Evolutionary conservation across 805 yeast species (phyloP).

Genomic region (Saccharomyces jurei): DNA sequence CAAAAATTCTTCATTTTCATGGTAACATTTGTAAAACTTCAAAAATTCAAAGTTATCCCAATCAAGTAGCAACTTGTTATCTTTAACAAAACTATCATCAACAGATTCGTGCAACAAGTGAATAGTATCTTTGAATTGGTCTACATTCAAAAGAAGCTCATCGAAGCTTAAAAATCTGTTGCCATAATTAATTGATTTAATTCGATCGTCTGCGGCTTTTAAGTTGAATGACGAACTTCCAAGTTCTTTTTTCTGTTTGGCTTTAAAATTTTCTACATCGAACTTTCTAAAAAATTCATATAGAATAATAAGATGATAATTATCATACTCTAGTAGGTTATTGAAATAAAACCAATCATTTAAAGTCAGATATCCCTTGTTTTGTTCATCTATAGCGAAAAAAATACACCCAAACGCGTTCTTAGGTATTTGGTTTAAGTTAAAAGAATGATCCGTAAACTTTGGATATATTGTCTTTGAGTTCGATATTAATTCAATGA

Average conservation of each 20-base stretch:
- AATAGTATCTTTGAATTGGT: slow-evolving; percentile 30
- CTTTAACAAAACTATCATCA: slow-evolving; percentile 21
- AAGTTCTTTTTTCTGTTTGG: slow-evolving; percentile 1
- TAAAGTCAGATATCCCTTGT: slow-evolving; percentile 58
- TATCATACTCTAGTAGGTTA: slow-evolving; percentile 40
- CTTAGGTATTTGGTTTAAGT: slow-evolving; percentile 45
- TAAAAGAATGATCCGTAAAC: slow-evolving; percentile 33
- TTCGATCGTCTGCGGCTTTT: slow-evolving; percentile 13
- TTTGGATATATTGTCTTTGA: slow-evolving; percentile 24
- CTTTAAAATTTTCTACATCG: slow-evolving; percentile 27
- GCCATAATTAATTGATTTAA: slow-evolving; percentile 33
- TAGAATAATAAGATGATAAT: slow-evolving; percentile 42
- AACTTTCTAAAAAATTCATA: slow-evolving; percentile 48
- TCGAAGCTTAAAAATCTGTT: slow-evolving; percentile 34
- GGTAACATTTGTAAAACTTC: slow-evolving; percentile 19
- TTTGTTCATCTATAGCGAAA: slow-evolving; percentile 66
- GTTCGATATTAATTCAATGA: slow-evolving; percentile 31
- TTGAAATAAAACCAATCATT: slow-evolving; percentile 72
- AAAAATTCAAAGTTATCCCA: slow-evolving; percentile 30
- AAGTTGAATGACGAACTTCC: slow-evolving; percentile 14
- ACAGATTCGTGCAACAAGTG: slow-evolving; percentile 29
- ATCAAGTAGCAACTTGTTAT: slow-evolving; percentile 24
- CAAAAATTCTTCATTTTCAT: slow-evolving; percentile 22
- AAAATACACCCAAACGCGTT: slow-evolving; percentile 66
- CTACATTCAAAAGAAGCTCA: slow-evolving; percentile 25